Base-by-base conservation (phyloP, 2,329 filamentous ascomycete species). In the Neoarthrinium moseri region DNA sequence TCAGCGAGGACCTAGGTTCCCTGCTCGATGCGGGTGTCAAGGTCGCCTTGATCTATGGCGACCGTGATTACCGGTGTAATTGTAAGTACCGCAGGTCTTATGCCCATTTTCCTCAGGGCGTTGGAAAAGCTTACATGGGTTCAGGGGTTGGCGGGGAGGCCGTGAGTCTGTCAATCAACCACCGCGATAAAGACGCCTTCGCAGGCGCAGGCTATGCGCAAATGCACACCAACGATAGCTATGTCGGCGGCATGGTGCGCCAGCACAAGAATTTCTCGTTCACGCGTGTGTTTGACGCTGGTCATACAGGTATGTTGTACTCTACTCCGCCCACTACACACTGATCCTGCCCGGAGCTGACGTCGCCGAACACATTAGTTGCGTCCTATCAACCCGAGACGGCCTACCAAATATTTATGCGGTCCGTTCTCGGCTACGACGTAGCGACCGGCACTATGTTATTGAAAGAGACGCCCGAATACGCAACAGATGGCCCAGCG, bases 71-170 rank as follows among this genome's bases (percentile, higher is more conserved):
- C 32, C 27, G 33, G 7, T 44, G 41, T 24, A 44, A 44, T 30
- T 44, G 41, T 44, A 30, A 18, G 8, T 26, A 15, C 13, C 64
- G 0, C 69, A 67, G 11, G 46, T 44, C 64, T 73, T 3, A 73
- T 75, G 30, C 72, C 71, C 56, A 75, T n/a, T 62, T 66, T 3
- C 54, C 63, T 15, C 68, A 11, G 32, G 3, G 20, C 17, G 13
- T 22, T 39, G 33, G 22, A 10, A 2, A 22, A 37, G 18, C 35
- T 37, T 13, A 37, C 20, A 8, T 37, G 15, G 13, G 11, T 10
- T 17, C 27, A 44, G 41, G 41, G 41, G 22, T 44, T 27, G 41
- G 18, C 5, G 41, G 41, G 10, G 41, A 44, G 17, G 21, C 20
- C 18, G 17, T 44, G 30, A 44, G 41, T 24, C 22, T 44, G 41